Evolutionary conservation across 352 stramenopile species (phyloP), one percentile per base, ranked within the genome.

Genomic region (Phytophthora citrophthora): DNA sequence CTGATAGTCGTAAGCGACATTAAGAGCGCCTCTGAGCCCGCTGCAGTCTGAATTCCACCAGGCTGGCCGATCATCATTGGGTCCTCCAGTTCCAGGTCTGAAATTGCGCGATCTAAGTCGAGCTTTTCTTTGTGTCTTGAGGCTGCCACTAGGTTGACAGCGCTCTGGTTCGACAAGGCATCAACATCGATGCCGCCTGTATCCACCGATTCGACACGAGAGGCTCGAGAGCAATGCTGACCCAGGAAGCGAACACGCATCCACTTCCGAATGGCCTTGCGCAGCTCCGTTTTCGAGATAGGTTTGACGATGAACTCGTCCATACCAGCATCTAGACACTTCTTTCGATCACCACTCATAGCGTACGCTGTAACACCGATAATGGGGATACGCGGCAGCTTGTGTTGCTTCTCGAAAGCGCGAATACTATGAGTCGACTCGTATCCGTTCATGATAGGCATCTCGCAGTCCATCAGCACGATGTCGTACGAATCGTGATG

Each of bases 371-470:
- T 95, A n/a, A 95, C 74, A 12, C 85, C 87, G 13, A 95, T 74
- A 53, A 95, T 92, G 27, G 87, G 87, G 24, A 95, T 92, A 23
- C 84, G 83, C 1, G 76, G 63, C 15, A 95, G 66, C 27, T 83
- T 82, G 48, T 87, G 77, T 26, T 91, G 73, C 5, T 73, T 61
- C 54, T 95, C 87, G 49, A 91, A 93, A 31, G 71, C 50, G 9
- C 87, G 85, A 51, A 95, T 95, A 39, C 70, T 90, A 8, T 67
- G 71, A 1, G 87, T 94, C 4, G 87, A 74, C 1, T 81, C 81
- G 70, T 95, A 95, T 0, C 87, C 87, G 43, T 94, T 84, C 85
- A 95, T 93, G 60, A 95, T 90, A 6, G 87, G 87, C 87, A 95
- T 95, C 50, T 95, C 85, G 32, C 87, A 95, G 50, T 95, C 87